These are phyloP conservation scores for Nicotiana rustica DNA, from an alignment of 305 asterid genomes.

Conservation along the genomic window DNA sequence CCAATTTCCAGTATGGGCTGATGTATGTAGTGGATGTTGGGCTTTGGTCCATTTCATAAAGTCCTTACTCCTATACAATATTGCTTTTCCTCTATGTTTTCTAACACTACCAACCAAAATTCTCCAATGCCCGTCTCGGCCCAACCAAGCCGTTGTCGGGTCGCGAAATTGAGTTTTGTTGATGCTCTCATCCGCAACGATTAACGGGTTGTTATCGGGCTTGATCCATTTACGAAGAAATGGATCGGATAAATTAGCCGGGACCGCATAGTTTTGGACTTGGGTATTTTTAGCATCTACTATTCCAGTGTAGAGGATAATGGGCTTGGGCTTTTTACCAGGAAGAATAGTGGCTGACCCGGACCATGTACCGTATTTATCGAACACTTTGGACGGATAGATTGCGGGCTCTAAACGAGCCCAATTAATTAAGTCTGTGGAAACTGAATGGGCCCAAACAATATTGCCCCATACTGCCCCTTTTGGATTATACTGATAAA, in stretches of 20 bases:
- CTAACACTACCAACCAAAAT: conserved; percentile 37
- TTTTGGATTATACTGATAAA: conserved; percentile 45
- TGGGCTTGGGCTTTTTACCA: conserved; percentile 43
- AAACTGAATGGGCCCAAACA: conserved; percentile 50
- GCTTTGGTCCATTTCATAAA: conserved; percentile 43
- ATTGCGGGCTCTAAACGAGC: conserved; percentile 40
- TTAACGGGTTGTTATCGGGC: conserved; percentile 41
- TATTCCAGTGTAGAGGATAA: conserved; percentile 44
- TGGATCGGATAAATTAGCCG: conserved; percentile 32
- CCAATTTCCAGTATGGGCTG: conserved; percentile 35
- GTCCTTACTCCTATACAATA: conserved; percentile 41
- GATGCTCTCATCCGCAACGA: conserved; percentile 2
- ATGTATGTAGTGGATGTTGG: conserved; percentile 40
- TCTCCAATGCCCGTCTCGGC: conserved; percentile 41
- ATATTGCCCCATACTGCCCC: conserved; percentile 45
- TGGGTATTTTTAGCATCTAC: conserved; percentile 36
- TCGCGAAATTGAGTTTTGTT: conserved; percentile 45
- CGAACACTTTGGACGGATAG: conserved; percentile 42
- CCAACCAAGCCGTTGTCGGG: conserved; percentile 47
- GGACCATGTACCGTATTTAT: conserved; percentile 44
- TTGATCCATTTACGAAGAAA: conserved; percentile 41
- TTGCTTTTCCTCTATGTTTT: conserved; percentile 35
- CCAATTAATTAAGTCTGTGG: conserved; percentile 43
- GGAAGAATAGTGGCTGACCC: conserved; percentile 44
- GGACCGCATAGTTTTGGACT: conserved; percentile 45